These are phyloP conservation scores for Neotropicomus parvogracilis DNA, from an alignment of 1,284 basidiomycete genomes.

Conservation along the genomic window DNA sequence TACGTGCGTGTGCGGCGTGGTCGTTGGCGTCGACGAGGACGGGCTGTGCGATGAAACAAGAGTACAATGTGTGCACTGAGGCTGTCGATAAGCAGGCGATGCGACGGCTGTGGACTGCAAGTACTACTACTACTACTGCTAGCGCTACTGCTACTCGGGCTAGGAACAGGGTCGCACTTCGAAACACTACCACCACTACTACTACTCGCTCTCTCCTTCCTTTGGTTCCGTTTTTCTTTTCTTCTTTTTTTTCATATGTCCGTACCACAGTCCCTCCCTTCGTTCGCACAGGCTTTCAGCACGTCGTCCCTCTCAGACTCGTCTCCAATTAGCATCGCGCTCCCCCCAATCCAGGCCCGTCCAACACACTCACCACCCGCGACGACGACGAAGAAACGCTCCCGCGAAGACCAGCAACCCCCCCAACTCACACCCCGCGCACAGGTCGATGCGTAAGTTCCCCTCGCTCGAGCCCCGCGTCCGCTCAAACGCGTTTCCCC, in stretches of 20 bases:
- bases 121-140: background rate
- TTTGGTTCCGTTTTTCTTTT: slow-evolving; percentile 22
- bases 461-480: background rate
- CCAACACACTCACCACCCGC: slow-evolving; percentile 33
- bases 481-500: slow-evolving; percentile 26
- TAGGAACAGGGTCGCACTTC: too few species aligned
- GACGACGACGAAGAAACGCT: slow-evolving; percentile 39
- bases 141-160: background rate
- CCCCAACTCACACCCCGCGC: slow-evolving; percentile 29
- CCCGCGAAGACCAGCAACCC: slow-evolving; percentile 35
- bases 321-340: slow-evolving; percentile 45
- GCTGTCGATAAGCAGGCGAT: background rate
- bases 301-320: slow-evolving; percentile 49
- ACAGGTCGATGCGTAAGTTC: slow-evolving; percentile 39
- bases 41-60: too few species aligned
- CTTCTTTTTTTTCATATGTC: slow-evolving; percentile 34
- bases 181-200: background rate
- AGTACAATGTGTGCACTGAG: too few species aligned
- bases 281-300: slow-evolving; percentile 70
- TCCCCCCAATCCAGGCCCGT: slow-evolving; percentile 59
- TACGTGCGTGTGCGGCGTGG: too few species aligned
- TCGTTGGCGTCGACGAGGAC: too few species aligned
- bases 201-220: background rate
- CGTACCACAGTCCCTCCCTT: slow-evolving; percentile 61
- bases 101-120: background rate